phyloP scores from a whole-genome alignment of 1,284 basidiomycete genomes.

The Austroboletus novae-zelandiae region DNA sequence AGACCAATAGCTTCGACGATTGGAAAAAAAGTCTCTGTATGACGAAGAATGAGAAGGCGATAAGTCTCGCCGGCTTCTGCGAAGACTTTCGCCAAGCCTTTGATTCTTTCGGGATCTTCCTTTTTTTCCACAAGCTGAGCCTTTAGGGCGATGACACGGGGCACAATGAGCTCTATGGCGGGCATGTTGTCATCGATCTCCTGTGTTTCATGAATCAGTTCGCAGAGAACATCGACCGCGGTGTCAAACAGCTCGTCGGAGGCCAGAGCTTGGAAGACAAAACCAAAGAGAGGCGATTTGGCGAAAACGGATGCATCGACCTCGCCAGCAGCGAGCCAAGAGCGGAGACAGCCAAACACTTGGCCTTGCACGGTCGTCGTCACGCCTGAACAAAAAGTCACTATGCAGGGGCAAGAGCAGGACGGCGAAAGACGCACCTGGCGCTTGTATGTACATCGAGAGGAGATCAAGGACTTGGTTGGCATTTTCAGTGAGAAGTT shows the following conservation, averaged over 20 bases:
- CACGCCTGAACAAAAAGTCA: slow-evolving; percentile 56
- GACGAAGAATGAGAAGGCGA: slow-evolving; percentile 83
- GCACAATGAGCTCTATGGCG: slow-evolving; percentile 86
- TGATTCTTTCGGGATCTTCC: slow-evolving; percentile 86
- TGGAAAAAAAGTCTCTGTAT: slow-evolving; percentile 88
- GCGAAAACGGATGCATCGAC: slow-evolving; percentile 66
- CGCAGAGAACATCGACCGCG: slow-evolving; percentile 90
- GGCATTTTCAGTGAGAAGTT: slow-evolving; percentile 73
- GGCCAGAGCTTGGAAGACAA: slow-evolving; percentile 81
- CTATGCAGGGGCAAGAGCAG: not conserved
- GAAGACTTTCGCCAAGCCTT: slow-evolving; percentile 90
- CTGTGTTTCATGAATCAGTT: slow-evolving; percentile 97
- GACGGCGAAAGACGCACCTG: slow-evolving; percentile 52
- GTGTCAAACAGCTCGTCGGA: slow-evolving; percentile 89
- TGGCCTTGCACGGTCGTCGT: slow-evolving; percentile 81
- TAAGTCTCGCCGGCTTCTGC: slow-evolving; percentile 97
- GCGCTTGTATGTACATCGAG: slow-evolving; percentile 86
- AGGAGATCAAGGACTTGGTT: slow-evolving; percentile 77
- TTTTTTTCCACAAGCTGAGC: slow-evolving; percentile 56
- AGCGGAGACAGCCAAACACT: slow-evolving; percentile 84
- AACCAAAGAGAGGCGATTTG: slow-evolving; percentile 80
- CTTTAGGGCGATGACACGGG: slow-evolving; percentile 73
- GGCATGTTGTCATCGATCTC: slow-evolving; percentile 94
- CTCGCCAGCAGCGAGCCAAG: slow-evolving; percentile 91
- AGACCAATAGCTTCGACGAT: slow-evolving; percentile 94